Percentiles rank a stretch among this genome's conserved stretches.
phyloP scores from a whole-genome alignment of 2,329 filamentous ascomycete species.

The Fusarium dlaminii region DNA sequence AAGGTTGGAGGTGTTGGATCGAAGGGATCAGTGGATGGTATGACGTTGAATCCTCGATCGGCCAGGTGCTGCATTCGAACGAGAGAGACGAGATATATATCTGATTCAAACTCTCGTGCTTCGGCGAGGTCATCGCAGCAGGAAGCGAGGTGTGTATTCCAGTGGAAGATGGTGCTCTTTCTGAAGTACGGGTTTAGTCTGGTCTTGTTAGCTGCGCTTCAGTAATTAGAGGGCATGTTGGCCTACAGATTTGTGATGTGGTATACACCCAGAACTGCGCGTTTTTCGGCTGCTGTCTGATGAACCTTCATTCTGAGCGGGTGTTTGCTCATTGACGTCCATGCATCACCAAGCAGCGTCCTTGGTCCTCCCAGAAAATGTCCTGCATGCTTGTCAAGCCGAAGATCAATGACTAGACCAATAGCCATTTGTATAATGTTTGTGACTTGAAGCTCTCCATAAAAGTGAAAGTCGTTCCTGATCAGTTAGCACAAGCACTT shows the following conservation, averaged over 20 bases:
- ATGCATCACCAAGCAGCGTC: slow-evolving; percentile 47
- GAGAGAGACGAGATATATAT: slow-evolving; percentile 46
- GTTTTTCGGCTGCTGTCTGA: slow-evolving; percentile 50
- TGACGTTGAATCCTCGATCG: slow-evolving; percentile 41
- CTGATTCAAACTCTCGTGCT: slow-evolving; percentile 44
- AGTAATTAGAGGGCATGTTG: accelerated
- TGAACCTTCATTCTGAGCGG: slow-evolving; percentile 20
- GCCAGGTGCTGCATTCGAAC: slow-evolving; percentile 48
- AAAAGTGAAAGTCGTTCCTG: slow-evolving; percentile 54
- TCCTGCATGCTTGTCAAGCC: slow-evolving; percentile 46
- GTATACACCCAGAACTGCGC: slow-evolving; percentile 53
- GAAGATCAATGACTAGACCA: slow-evolving; percentile 51
- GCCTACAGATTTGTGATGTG: slow-evolving; percentile 50
- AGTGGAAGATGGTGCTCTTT: slow-evolving; percentile 45
- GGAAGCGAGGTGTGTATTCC: slow-evolving; percentile 46
- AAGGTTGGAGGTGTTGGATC: slow-evolving; percentile 34
- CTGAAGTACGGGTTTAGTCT: slow-evolving; percentile 41
- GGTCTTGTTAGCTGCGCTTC: not conserved
- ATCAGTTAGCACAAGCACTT: not conserved
- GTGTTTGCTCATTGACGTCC: slow-evolving; percentile 33
- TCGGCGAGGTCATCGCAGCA: slow-evolving; percentile 47
- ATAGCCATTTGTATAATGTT: slow-evolving; percentile 52
- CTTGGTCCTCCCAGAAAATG: slow-evolving; percentile 37
- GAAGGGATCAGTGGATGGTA: slow-evolving; percentile 36
- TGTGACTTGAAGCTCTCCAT: slow-evolving; percentile 50